These are phyloP conservation scores for Pinus tabuliformis DNA, from an alignment of 75 land plant genomes.

Conservation along the genomic window DNA sequence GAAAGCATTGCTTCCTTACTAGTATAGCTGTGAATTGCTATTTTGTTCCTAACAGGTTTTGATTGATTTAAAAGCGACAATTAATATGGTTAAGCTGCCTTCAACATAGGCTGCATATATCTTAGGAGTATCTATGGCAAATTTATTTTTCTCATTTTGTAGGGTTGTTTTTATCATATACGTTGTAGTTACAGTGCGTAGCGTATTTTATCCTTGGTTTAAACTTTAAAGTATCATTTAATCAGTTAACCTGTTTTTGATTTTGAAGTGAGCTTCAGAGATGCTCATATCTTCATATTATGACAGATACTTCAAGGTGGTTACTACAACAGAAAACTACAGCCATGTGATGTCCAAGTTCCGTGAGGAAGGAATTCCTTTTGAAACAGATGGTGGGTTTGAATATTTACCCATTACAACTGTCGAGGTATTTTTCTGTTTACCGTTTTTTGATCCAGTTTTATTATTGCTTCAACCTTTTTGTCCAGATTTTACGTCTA, in stretches of 20 bases:
- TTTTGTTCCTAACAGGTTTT: not conserved
- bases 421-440: conserved; percentile 57
- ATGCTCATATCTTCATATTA: not conserved
- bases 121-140: not conserved
- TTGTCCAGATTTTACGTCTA: not conserved
- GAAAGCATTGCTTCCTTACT: not conserved
- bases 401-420: conserved; percentile 69
- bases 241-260: not conserved
- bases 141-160: not conserved
- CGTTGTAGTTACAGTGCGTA: not conserved
- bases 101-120: too few relatives aligned
- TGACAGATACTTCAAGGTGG: conserved; percentile 69
- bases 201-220: not conserved
- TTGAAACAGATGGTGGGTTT: conserved; percentile 78
- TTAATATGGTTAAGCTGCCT: too few relatives aligned
- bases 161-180: not conserved
- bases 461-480: not conserved
- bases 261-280: not conserved
- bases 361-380: conserved; percentile 72
- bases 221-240: not conserved
- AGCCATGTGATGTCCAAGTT: conserved; percentile 42
- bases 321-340: conserved; percentile 74
- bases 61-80: not conserved
- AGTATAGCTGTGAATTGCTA: not conserved
- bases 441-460: not conserved